These are phyloP conservation scores for Arabidopsis arenosa DNA, from an alignment of 345 rosid genomes.

Conservation along the genomic window DNA sequence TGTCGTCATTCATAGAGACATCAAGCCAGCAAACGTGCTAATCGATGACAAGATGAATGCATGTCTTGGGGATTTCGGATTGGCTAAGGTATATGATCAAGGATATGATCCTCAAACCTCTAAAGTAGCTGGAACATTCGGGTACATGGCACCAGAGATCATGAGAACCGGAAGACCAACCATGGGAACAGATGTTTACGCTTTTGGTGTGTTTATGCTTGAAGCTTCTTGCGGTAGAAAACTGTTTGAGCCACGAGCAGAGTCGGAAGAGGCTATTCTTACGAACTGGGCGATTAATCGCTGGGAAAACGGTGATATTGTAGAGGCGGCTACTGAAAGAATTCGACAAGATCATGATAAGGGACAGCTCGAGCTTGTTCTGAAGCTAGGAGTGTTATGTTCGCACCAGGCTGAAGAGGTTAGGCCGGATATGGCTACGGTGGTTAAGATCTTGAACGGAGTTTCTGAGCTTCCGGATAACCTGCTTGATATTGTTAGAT, in stretches of 20 bases:
- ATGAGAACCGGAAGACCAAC: constrained; percentile 48
- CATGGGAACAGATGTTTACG: constrained; percentile 43
- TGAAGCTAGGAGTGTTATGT: constrained; percentile 36
- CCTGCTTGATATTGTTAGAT: constrained; percentile 18
- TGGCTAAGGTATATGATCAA: constrained; percentile 48
- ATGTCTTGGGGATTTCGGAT: constrained; percentile 54
- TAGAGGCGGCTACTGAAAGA: constrained; percentile 17
- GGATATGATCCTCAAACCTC: constrained; percentile 45
- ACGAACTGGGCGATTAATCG: background rate
- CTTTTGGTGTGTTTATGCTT: constrained; percentile 44
- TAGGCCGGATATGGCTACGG: constrained; percentile 33
- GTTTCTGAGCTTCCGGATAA: constrained; percentile 7
- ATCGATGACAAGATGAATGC: constrained; percentile 49
- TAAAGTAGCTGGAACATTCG: constrained; percentile 47
- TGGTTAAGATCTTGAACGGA: constrained; percentile 21
- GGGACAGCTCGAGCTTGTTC: constrained; percentile 19
- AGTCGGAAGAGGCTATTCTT: too few species aligned
- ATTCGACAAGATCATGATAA: background rate
- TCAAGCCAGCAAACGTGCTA: constrained; percentile 48
- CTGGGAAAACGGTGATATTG: constrained; percentile 33
- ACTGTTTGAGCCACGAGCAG: constrained; percentile 33
- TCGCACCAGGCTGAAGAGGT: background rate
- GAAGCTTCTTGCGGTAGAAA: constrained; percentile 55
- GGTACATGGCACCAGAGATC: constrained; percentile 53
- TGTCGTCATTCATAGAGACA: constrained; percentile 53